phyloP scores from a whole-genome alignment of 23 red algal species.

The Agarophyton chilense region DNA sequence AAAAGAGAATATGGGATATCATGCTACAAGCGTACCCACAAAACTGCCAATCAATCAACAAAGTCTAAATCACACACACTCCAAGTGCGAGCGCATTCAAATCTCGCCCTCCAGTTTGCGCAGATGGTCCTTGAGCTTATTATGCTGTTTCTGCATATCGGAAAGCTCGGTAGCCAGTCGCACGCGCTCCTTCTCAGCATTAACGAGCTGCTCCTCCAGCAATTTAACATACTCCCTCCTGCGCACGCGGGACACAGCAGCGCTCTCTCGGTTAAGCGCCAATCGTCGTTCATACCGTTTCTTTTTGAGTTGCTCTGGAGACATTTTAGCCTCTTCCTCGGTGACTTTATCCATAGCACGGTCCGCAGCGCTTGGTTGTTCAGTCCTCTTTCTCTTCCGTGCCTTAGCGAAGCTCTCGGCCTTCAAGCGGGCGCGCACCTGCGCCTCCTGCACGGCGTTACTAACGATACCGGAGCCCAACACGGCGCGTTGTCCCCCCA shows the following conservation, averaged over 20 bases:
- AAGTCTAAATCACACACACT: no score
- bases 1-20: no score
- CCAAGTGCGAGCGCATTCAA: no score
- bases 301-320: slow-evolving; percentile 52
- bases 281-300: slow-evolving; percentile 54
- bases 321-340: slow-evolving; percentile 27
- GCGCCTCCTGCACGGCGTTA: slow-evolving; percentile 63
- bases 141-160: slow-evolving; percentile 54
- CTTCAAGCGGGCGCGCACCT: slow-evolving; percentile 46
- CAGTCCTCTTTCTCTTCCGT: slow-evolving; percentile 52
- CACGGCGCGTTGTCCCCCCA: slow-evolving; percentile 36
- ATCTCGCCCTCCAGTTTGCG: slow-evolving; percentile 28
- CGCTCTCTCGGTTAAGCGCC: slow-evolving; percentile 65
- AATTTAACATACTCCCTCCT: slow-evolving; percentile 61
- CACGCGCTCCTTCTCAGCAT: slow-evolving; percentile 60
- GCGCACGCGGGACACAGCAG: slow-evolving; percentile 40
- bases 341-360: slow-evolving; percentile 1
- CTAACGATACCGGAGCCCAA: slow-evolving; percentile 45
- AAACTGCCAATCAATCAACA: no score
- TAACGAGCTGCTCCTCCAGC: slow-evolving; percentile 60
- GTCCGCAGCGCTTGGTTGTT: background rate
- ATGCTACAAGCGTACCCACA: no score
- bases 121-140: slow-evolving; percentile 43
- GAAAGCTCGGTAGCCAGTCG: slow-evolving; percentile 45
- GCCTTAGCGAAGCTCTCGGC: slow-evolving; percentile 56